Conservation (phyloP, 2,329 filamentous ascomycete species). For the Monilinia fructicola region DNA sequence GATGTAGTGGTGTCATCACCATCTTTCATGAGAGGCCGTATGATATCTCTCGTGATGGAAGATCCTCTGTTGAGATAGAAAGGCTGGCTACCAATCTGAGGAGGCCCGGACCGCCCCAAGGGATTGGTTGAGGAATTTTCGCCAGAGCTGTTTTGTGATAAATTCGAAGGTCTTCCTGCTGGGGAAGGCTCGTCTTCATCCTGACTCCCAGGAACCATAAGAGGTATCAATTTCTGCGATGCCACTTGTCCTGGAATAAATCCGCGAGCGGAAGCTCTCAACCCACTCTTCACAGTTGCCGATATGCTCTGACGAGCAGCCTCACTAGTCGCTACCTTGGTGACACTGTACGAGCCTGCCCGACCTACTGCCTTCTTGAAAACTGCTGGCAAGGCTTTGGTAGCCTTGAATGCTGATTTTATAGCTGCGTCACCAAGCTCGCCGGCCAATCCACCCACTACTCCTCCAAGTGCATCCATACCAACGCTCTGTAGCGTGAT, state of each 20-base stretch:
- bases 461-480: slow-evolving; percentile 16
- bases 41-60: slow-evolving; percentile 9
- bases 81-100: slow-evolving; percentile 12
- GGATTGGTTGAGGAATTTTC: neutral
- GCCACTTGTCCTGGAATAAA: neutral
- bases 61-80: slow-evolving; percentile 19
- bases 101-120: slow-evolving; percentile 1
- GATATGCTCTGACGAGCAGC: neutral
- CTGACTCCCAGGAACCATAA: neutral
- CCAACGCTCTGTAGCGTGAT: slow-evolving; percentile 11
- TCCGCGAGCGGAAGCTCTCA: slow-evolving; percentile 5
- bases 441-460: slow-evolving; percentile 7
- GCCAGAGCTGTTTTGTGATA: neutral
- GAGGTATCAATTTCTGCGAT: neutral
- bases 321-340: neutral
- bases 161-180: neutral
- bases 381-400: neutral
- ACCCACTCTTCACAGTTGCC: neutral
- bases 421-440: neutral
- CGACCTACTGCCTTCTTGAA: slow-evolving; percentile 8
- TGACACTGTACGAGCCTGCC: neutral
- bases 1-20: neutral
- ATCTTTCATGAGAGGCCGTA: slow-evolving; percentile 12
- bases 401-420: neutral
- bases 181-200: neutral